Percentiles rank a stretch among this genome's conserved stretches.
Conservation (phyloP, 2,329 filamentous ascomycete species). For the Sclerotinia glacialis region DNA sequence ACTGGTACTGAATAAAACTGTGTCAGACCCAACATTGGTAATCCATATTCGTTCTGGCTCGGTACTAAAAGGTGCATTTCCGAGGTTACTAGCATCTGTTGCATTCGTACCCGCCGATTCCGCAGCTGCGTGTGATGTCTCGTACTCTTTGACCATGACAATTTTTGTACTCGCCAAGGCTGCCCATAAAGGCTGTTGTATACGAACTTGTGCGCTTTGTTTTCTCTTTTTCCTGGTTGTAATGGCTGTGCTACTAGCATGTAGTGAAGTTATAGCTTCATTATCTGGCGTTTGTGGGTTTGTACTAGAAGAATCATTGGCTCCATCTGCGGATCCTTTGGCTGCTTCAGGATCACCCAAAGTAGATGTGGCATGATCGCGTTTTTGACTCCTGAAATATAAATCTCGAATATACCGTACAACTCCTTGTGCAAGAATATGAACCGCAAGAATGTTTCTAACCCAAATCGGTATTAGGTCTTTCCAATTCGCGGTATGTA, state of each 20-base stretch:
- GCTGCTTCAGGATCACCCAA: conserved; percentile 62
- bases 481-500: conserved; percentile 51
- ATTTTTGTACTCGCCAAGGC: conserved; percentile 95
- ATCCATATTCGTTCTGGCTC: conserved; percentile 76
- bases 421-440: conserved; percentile 71
- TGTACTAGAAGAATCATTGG: conserved; percentile 44
- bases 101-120: conserved; percentile 72
- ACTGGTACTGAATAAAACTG: conserved; percentile 73
- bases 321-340: conserved; percentile 50
- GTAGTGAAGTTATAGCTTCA: conserved; percentile 32
- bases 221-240: conserved; percentile 79
- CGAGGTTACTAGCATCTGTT: conserved; percentile 73
- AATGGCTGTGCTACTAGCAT: conserved; percentile 44
- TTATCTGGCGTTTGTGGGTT: conserved; percentile 31
- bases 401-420: conserved; percentile 68
- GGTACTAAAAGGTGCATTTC: conserved; percentile 69
- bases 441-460: conserved; percentile 67
- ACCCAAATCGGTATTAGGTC: conserved; percentile 61
- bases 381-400: conserved; percentile 60
- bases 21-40: conserved; percentile 73
- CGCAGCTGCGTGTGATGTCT: conserved; percentile 72
- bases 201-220: conserved; percentile 85
- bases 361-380: conserved; percentile 47
- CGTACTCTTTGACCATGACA: conserved; percentile 88
- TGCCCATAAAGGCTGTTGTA: conserved; percentile 90